A percentile compares a stretch with the other conserved stretches of the same genome.
These are phyloP conservation scores for Geosmithia putterillii DNA, from an alignment of 2,329 filamentous ascomycete species.

Conservation along the genomic window DNA sequence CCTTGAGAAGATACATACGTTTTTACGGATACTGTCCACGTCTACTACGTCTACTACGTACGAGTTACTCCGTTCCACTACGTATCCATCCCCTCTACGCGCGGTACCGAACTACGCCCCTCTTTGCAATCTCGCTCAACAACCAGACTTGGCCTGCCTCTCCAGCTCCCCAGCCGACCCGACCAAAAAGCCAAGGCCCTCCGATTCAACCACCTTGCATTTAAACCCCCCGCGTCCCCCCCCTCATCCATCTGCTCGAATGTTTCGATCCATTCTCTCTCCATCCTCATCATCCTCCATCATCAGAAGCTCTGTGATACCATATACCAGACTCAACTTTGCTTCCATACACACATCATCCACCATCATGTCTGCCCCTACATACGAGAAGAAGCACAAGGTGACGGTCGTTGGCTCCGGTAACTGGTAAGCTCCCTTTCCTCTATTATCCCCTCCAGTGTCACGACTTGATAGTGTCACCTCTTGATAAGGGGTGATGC, in stretches of 20 bases:
- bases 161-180: background rate
- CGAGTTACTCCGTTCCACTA: too few species aligned
- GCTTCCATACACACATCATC: slow-evolving; percentile 2
- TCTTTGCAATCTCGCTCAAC: too few species aligned
- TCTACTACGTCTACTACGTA: too few species aligned
- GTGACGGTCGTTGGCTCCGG: slow-evolving; percentile 90
- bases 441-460: background rate
- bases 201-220: too few species aligned
- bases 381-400: slow-evolving; percentile 68
- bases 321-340: background rate
- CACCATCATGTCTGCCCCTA: slow-evolving; percentile 19
- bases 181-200: background rate
- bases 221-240: background rate
- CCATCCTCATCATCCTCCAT: slow-evolving; percentile 1
- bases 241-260: background rate
- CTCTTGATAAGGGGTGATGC: too few species aligned
- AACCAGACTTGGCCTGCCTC: too few species aligned
- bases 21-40: too few species aligned
- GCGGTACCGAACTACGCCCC: too few species aligned
- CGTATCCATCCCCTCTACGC: too few species aligned
- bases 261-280: slow-evolving; percentile 1
- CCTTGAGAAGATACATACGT: background rate
- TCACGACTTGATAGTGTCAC: too few species aligned
- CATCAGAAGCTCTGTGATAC: too few species aligned
- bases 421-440: slow-evolving; percentile 75